Base-by-base conservation (phyloP, 169 alveolate species). In the Plasmodium relictum region DNA sequence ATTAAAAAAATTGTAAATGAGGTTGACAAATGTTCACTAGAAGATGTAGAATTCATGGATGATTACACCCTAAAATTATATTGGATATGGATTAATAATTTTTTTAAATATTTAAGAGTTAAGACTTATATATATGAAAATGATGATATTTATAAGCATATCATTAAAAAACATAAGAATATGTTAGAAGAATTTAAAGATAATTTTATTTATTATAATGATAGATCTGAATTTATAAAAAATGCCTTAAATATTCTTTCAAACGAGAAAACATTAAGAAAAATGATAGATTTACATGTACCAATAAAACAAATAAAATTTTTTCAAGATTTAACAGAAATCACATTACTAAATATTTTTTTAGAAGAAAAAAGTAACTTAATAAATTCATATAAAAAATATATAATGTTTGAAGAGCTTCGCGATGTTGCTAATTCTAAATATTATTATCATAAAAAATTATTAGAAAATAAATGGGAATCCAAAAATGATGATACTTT, bases 371-470 rank as follows among this genome's bases (percentile, higher is more conserved):
- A 48, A 54, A 83, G 26, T 12, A 83, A 83, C 41, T 68, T 83
- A 69, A 83, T 83, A 68, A 83, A 83, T 37, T 54, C 91, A 52
- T 83, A 16, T 59, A 59, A 83, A 3, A 83, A 83, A 54, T 68
- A 45, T 16, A 41, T 68, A 83, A 68, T 54, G 73, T 68, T 83
- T 52, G 73, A 66, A 37, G 48, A 83, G 18, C 68, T 83, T 62
- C 80, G 91, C 6, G 91, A 83, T 58, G 91, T 83, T 68, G 76
- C 71, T 5, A 83, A 83, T 83, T 83, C 91, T n/a, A 83, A 83
- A 62, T 83, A 83, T 83, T 69, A 56, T 83, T 83, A 83, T 71
- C 85, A 83, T 22, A 68, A 56, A 41, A 59, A 62, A 14, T 44
- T 83, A 31, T 20, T 65, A 37, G 85, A 83, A 56, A 83, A 37